These are phyloP conservation scores for Aegilops bicornis DNA, from an alignment of 176 grass and related monocot genomes.

Conservation along the genomic window DNA sequence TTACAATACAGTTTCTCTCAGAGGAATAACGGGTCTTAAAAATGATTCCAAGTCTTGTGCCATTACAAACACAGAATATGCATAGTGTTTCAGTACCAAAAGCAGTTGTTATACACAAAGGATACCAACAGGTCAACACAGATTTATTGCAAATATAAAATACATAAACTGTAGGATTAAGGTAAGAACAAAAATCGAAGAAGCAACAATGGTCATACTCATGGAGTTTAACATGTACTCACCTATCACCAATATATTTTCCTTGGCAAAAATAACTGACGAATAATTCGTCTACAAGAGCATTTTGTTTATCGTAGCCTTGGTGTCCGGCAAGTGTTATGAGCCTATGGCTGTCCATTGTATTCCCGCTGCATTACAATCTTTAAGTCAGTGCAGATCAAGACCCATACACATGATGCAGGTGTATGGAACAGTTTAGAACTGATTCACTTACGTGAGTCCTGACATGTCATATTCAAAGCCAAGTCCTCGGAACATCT, in stretches of 20 bases:
- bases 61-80: not conserved
- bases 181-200: not conserved
- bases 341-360: slow-evolving; percentile 89
- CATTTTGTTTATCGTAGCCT: slow-evolving; percentile 90
- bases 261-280: slow-evolving; percentile 74
- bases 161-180: not conserved
- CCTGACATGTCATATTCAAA: slow-evolving; percentile 79
- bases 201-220: not conserved
- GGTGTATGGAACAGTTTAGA: slow-evolving; percentile 9
- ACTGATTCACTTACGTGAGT: slow-evolving; percentile 63
- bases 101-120: not conserved
- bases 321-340: slow-evolving; percentile 72
- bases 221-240: slow-evolving; percentile 30
- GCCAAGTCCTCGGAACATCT: slow-evolving; percentile 85
- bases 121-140: not conserved
- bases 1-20: not conserved
- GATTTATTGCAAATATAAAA: slow-evolving; percentile 15
- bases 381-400: slow-evolving; percentile 23
- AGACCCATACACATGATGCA: not conserved
- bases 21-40: not conserved
- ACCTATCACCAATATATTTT: slow-evolving; percentile 89
- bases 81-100: not conserved
- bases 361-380: slow-evolving; percentile 73
- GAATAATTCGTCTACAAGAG: slow-evolving; percentile 81
- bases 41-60: not conserved